Conservation (phyloP, 371 early-diverging fungal species). For the Mortierella sp. region DNA sequence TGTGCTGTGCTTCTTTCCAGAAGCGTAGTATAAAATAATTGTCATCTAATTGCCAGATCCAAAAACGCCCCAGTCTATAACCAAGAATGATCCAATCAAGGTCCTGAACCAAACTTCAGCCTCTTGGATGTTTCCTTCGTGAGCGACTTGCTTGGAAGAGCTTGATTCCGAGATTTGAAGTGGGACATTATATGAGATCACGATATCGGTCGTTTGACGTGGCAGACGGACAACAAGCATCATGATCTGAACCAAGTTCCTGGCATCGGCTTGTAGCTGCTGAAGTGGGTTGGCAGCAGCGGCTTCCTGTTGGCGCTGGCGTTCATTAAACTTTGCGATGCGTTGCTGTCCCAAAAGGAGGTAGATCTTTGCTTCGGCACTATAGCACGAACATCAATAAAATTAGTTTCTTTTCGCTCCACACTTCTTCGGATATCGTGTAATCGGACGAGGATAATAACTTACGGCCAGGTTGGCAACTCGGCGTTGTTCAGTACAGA, state of each 20-base stretch:
- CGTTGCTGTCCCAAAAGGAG: constrained; percentile 70
- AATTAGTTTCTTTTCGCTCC: background rate
- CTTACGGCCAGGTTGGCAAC: constrained; percentile 71
- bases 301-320: constrained; percentile 30
- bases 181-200: constrained; percentile 82
- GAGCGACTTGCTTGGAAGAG: constrained; percentile 54
- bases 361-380: constrained; percentile 50
- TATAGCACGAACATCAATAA: background rate
- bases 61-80: constrained; percentile 75
- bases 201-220: constrained; percentile 75
- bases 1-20: background rate
- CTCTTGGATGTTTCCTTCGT: constrained; percentile 46
- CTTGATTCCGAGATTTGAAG: constrained; percentile 57
- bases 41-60: constrained; percentile 19
- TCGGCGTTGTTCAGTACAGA: constrained; percentile 49
- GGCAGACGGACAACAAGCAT: constrained; percentile 77
- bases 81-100: constrained; percentile 59
- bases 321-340: constrained; percentile 79
- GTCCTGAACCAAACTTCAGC: constrained; percentile 64
- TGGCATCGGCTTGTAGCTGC: constrained; percentile 46
- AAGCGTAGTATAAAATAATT: no score
- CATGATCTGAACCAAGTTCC: constrained; percentile 74
- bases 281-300: background rate
- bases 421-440: background rate
- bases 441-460: background rate